A percentile compares a stretch with the other conserved stretches of the same genome.
Conservation (phyloP, 1,284 basidiomycete species). For the Tausonia pullulans region DNA sequence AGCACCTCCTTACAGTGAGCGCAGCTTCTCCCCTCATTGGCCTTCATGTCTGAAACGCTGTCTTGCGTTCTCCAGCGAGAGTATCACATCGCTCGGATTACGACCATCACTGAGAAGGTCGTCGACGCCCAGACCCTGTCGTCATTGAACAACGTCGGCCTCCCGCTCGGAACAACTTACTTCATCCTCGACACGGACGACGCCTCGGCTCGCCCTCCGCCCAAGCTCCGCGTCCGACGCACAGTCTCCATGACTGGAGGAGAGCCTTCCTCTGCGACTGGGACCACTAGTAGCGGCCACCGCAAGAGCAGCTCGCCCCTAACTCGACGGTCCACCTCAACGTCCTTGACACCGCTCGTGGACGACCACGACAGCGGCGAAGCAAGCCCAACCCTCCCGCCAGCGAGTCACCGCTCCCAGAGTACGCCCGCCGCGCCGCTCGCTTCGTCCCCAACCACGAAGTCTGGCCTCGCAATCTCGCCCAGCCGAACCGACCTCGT, state of each 20-base stretch:
- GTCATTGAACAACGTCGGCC: conserved; percentile 6
- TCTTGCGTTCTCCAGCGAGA: conserved; percentile 2
- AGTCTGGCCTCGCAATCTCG: too few species aligned
- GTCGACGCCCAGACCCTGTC: conserved; percentile 21
- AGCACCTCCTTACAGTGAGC: conserved; percentile 42
- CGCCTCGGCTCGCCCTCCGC: conserved; percentile 5
- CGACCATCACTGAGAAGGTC: conserved; percentile 29
- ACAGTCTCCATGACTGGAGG: neutral
- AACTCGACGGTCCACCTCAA: neutral
- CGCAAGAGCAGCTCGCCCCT: neutral
- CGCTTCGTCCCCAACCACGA: too few species aligned
- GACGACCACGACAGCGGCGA: too few species aligned
- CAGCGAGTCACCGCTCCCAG: too few species aligned
- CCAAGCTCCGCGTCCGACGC: neutral
- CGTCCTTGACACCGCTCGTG: too few species aligned
- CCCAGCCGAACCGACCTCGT: too few species aligned
- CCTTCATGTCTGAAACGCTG: neutral
- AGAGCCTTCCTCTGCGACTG: neutral
- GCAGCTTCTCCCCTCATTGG: conserved; percentile 7
- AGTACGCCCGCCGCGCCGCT: too few species aligned
- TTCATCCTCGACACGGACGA: conserved; percentile 12
- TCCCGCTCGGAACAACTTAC: conserved; percentile 2
- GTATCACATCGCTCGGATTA: conserved; percentile 35
- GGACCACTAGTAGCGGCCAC: too few species aligned
- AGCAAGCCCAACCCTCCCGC: too few species aligned